Evolutionary conservation across 805 yeast genomes (phyloP).

Genomic region (Barnettozyma californica): DNA sequence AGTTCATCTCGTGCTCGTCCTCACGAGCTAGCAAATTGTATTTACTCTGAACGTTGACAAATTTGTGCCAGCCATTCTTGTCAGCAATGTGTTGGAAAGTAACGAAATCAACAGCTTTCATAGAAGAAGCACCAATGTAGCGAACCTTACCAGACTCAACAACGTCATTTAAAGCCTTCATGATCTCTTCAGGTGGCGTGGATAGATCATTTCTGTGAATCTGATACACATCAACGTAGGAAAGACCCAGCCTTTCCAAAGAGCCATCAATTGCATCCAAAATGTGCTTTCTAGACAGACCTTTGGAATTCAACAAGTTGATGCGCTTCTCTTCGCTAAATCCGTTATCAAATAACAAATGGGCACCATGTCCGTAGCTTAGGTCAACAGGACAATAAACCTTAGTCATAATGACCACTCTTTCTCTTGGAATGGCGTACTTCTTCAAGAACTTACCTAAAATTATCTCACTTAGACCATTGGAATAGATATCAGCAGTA

Average conservation of each 20-base stretch:
- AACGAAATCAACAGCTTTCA: conserved; percentile 50
- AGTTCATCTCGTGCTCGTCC: conserved; percentile 59
- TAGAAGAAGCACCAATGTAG: conserved; percentile 59
- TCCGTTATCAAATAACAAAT: not conserved
- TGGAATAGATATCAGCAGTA: conserved; percentile 44
- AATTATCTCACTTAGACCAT: conserved; percentile 41
- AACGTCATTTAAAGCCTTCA: conserved; percentile 49
- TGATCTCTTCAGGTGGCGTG: conserved; percentile 45
- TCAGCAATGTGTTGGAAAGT: conserved; percentile 52
- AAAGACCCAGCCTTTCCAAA: conserved; percentile 34
- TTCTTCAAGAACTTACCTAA: conserved; percentile 47
- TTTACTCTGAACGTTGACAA: conserved; percentile 47
- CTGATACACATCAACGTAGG: conserved; percentile 44
- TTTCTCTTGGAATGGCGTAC: conserved; percentile 46
- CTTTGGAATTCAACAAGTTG: conserved; percentile 27
- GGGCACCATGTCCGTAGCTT: conserved; percentile 1
- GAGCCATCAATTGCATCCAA: conserved; percentile 38
- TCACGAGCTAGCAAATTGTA: conserved; percentile 52
- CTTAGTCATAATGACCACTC: conserved; percentile 50
- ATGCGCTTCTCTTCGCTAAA: not conserved
- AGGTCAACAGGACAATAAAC: conserved; percentile 11
- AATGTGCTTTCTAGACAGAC: conserved; percentile 42
- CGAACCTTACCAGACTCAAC: conserved; percentile 41
- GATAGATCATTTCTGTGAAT: conserved; percentile 45
- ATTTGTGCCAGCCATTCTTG: conserved; percentile 41